Evolutionary conservation across 2,329 filamentous ascomycete genomes (phyloP).

Genomic region (Rutstroemia sydowiana): DNA sequence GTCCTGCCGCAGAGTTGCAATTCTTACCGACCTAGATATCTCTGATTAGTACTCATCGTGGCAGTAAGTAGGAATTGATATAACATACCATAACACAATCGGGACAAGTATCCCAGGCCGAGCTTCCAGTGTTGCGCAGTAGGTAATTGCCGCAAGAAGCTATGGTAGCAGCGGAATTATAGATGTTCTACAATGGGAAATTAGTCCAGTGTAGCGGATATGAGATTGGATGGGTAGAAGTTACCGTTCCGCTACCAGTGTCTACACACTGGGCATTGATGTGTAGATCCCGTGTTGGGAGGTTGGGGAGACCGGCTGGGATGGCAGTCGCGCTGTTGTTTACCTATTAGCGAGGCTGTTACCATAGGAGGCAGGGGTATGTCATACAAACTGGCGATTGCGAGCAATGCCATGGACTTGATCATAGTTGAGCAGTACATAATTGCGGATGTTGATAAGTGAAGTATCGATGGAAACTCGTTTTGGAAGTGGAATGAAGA

Average conservation of each 20-base stretch:
- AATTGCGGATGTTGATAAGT: not conserved
- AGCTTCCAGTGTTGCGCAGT: not conserved
- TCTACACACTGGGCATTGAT: not conserved
- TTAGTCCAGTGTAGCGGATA: not conserved
- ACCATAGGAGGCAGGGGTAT: not conserved
- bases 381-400: not conserved
- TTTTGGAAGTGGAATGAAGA: not conserved
- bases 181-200: not conserved
- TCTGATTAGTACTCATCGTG: too few species aligned
- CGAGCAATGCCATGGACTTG: conserved; percentile 1
- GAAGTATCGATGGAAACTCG: not conserved
- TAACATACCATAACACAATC: conserved; percentile 1
- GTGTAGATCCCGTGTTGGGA: not conserved
- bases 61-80: not conserved
- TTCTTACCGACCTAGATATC: not conserved
- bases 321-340: not conserved
- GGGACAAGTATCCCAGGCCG: conserved; percentile 1
- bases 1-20: not conserved
- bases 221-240: not conserved
- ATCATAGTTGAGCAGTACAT: not conserved
- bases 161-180: not conserved
- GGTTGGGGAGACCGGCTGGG: too few species aligned
- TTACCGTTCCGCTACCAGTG: not conserved
- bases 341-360: not conserved
- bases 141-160: not conserved